Evolutionary conservation across 2,329 filamentous ascomycete species (phyloP), one percentile per base, ranked within the genome.

Genomic region (Allantophomopsis lycopodina): DNA sequence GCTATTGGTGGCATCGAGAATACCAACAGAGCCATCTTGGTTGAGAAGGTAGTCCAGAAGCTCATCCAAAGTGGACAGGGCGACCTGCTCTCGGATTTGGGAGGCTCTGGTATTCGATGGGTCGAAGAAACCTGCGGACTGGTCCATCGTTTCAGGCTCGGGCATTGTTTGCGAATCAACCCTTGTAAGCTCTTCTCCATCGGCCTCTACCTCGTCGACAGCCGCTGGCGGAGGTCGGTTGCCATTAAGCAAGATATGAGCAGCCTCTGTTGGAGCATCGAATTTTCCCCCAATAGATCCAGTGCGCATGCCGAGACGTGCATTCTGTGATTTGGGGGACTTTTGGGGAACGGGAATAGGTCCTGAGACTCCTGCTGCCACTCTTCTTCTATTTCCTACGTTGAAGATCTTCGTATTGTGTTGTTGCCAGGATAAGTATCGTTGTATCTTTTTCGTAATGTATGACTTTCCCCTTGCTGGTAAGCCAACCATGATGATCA

Each of bases 321-420:
- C 32, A 17, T 42, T 46, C 49, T 8, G 41, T 32, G 36, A 66
- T 57, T 13, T 43, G 8, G 48, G 45, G 5, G 47, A 47, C 14
- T 14, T 35, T 7, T 44, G 38, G 31, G 49, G 44, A n/a, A 46
- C 43, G 30, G 32, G 35, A 14, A 38, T 13, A 5, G 49, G 46
- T 18, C 47, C 46, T 13, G 53, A 53, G 35, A 62, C 63, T 38
- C 81, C 82, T 34, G 82, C 83, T 14, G 80, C 85, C 38, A 88
- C 75, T 50, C 91, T 80, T 51, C 91, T 74, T 54, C 87, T 74
- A 60, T 94, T 89, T 44, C 91, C 91, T 31, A 98, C 91, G 53
- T 98, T 98, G 74, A 98, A 98, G 50, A 98, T 95, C 49, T 73
- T 75, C 11, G 88, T 91, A 54, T 94, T 85, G 61, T 98, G 89